Evolutionary conservation across 208 protist species (phyloP).

Genomic region (Leishmania guyanensis): DNA sequence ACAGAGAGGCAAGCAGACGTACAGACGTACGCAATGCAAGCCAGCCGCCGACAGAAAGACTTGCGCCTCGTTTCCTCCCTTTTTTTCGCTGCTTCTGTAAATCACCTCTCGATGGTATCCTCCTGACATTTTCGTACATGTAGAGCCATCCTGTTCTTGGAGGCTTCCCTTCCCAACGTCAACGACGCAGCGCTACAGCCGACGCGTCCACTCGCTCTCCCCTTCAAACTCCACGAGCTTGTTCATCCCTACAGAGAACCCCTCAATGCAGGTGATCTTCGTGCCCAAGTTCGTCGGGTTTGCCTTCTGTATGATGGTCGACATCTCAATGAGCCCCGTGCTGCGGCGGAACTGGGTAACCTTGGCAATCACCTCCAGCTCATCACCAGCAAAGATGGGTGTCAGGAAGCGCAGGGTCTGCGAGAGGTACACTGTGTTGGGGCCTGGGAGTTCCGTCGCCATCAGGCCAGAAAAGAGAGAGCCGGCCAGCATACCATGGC

Average conservation of each 20-base stretch:
- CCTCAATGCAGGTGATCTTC: constrained; percentile 66
- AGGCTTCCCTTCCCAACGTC: not conserved
- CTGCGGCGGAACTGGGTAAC: constrained; percentile 68
- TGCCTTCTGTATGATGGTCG: constrained; percentile 63
- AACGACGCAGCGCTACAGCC: constrained; percentile 4
- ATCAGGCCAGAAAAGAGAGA: constrained; percentile 88
- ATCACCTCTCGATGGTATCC: not conserved
- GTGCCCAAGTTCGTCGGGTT: constrained; percentile 40
- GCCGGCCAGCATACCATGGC: constrained; percentile 84
- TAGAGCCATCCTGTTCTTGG: not conserved
- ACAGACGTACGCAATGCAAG: not conserved
- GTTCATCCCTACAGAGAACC: constrained; percentile 74
- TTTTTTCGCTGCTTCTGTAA: not conserved
- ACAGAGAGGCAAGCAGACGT: not conserved
- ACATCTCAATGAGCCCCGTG: constrained; percentile 72
- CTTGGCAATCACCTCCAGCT: constrained; percentile 69
- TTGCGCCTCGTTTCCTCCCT: not conserved
- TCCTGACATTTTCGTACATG: not conserved
- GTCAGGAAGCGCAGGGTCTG: constrained; percentile 76
- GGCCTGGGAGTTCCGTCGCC: constrained; percentile 80
- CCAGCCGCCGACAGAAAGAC: not conserved
- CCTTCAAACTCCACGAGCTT: constrained; percentile 72
- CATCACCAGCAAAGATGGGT: constrained; percentile 83
- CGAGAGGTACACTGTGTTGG: constrained; percentile 86
- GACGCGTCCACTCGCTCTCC: constrained; percentile 58